Evolutionary conservation across 2,329 filamentous ascomycete genomes (phyloP).

Genomic region (Davidsoniella eucalypti): DNA sequence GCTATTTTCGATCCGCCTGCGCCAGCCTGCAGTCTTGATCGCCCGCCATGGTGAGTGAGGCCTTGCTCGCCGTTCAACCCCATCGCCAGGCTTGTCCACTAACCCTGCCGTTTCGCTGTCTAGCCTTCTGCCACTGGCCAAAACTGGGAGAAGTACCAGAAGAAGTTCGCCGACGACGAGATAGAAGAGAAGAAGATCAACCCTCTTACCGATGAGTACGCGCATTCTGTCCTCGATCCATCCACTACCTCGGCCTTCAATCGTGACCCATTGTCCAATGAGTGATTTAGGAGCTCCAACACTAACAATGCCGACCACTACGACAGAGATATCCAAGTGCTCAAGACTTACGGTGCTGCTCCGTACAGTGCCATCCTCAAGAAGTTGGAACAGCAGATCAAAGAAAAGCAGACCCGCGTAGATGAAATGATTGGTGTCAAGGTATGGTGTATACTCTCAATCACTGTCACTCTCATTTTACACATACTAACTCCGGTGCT

Average conservation of each 20-base stretch:
- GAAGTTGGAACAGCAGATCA: conserved; percentile 98
- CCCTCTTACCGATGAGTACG: conserved; percentile 87
- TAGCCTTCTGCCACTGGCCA: conserved; percentile 86
- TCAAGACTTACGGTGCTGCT: conserved; percentile 96
- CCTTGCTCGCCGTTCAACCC: no score
- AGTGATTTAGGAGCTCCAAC: neutral
- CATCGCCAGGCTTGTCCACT: neutral
- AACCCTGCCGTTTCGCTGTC: neutral
- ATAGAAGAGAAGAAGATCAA: conserved; percentile 99
- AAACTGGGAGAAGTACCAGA: conserved; percentile 98
- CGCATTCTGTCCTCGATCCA: conserved; percentile 14
- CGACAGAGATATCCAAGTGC: conserved; percentile 85
- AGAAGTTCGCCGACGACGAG: conserved; percentile 93
- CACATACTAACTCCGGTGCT: neutral
- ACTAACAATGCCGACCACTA: conserved; percentile 13
- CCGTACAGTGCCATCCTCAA: conserved; percentile 88
- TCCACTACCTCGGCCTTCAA: conserved; percentile 16
- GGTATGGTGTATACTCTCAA: conserved; percentile 24
- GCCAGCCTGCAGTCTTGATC: conserved; percentile 2
- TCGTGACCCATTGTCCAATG: neutral
- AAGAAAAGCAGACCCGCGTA: conserved; percentile 94
- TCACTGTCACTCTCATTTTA: neutral
- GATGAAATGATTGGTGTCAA: conserved; percentile 96
- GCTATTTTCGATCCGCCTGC: neutral
- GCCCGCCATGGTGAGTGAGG: conserved; percentile 4